These are phyloP conservation scores for Tieghemiomyces parasiticus DNA, from an alignment of 192 early-diverging fungal genomes.

Conservation along the genomic window DNA sequence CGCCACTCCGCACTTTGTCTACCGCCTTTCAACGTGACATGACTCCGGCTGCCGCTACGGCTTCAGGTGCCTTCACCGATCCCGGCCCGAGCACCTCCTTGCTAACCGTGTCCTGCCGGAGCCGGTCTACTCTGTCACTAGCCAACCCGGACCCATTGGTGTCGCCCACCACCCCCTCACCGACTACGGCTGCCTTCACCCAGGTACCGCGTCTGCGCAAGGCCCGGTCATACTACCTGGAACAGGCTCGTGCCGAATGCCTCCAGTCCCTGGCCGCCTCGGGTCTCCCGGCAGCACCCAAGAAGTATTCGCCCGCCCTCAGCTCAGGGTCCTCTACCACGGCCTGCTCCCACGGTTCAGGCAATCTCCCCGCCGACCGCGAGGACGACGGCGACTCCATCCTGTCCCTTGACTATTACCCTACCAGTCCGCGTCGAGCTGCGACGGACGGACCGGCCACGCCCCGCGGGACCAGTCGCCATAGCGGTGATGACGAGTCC, in stretches of 20 bases:
- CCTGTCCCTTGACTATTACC: not conserved
- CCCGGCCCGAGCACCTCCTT: not conserved
- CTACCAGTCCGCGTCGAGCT: too few relatives aligned
- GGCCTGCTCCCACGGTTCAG: too few relatives aligned
- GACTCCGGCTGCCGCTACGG: not conserved
- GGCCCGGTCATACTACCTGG: not conserved
- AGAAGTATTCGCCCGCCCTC: not conserved
- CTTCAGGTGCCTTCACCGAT: not conserved
- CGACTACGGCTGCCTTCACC: not conserved
- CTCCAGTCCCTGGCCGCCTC: not conserved
- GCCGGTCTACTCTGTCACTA: not conserved
- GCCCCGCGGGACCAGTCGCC: too few relatives aligned
- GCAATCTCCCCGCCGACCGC: too few relatives aligned
- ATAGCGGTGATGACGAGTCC: not conserved
- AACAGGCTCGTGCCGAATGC: not conserved
- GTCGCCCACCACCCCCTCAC: not conserved
- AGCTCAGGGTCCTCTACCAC: too few relatives aligned
- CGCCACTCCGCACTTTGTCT: slow-evolving; percentile 2
- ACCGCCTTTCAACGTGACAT: slow-evolving; percentile 9
- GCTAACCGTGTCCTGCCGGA: not conserved
- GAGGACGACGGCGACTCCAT: not conserved
- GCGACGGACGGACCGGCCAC: too few relatives aligned
- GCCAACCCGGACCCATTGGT: not conserved
- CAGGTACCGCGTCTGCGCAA: not conserved
- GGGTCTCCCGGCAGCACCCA: too few relatives aligned